Conservation (phyloP, 352 stramenopile species). For the Globisporangium recalcitrans region DNA sequence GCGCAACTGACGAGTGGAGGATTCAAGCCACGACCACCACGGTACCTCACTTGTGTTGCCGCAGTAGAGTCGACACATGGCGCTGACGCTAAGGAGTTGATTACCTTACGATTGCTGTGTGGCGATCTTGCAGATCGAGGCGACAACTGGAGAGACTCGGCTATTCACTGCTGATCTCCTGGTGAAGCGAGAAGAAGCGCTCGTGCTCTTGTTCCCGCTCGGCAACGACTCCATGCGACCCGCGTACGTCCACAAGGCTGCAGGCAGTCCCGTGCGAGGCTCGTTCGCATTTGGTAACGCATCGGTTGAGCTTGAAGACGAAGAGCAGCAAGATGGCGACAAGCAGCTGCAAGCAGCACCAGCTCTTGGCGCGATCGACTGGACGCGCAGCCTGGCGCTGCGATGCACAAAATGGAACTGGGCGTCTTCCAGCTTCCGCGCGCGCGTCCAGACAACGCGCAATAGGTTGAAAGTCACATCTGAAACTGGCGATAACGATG, state of each 20-base stretch:
- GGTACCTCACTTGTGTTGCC: constrained; percentile 11
- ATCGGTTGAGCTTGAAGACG: constrained; percentile 6
- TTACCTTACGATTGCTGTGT: neutral
- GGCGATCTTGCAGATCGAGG: constrained; percentile 13
- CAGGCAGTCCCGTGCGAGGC: constrained; percentile 25
- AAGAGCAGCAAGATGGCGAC: neutral
- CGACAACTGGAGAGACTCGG: neutral
- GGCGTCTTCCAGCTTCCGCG: constrained; percentile 33
- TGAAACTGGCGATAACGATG: neutral
- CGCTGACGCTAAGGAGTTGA: too few species aligned
- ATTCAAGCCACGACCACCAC: constrained; percentile 22
- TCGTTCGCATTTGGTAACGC: constrained; percentile 23
- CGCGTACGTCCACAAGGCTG: constrained; percentile 41
- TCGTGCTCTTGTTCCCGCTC: constrained; percentile 34
- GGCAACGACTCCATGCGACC: constrained; percentile 36
- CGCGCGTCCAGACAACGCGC: constrained; percentile 16
- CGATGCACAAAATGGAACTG: constrained; percentile 40
- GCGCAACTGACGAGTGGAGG: constrained; percentile 15
- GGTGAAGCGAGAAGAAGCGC: constrained; percentile 27
- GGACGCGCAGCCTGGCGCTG: constrained; percentile 35
- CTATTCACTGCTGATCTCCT: constrained; percentile 21
- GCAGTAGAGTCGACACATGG: too few species aligned
- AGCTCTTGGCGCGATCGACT: constrained; percentile 33
- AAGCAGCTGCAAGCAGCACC: neutral
- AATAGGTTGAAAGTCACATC: neutral